Conservation (phyloP, 31 red algal genomes). For the Endocladia muricata region DNA sequence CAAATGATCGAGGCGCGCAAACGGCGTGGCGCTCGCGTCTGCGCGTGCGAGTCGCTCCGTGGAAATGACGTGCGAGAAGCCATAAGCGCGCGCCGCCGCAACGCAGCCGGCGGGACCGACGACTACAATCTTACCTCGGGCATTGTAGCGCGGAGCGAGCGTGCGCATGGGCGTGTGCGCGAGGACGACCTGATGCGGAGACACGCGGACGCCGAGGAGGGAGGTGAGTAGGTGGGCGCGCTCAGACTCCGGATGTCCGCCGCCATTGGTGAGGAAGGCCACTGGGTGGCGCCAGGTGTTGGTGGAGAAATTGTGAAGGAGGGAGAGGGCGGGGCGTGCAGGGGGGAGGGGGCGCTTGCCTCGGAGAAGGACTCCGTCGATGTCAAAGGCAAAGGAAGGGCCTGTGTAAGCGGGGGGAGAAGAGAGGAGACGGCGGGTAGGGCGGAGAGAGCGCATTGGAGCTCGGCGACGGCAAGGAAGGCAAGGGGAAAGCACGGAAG, state of each 20-base stretch:
- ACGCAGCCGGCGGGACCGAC: constrained; percentile 30
- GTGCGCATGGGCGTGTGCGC: constrained; percentile 62
- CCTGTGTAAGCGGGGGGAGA: background rate
- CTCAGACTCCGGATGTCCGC: constrained; percentile 55
- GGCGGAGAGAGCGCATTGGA: constrained; percentile 1
- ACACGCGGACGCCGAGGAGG: constrained; percentile 30
- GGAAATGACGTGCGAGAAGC: constrained; percentile 51
- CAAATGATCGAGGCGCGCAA: constrained; percentile 14
- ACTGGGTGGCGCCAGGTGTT: constrained; percentile 38
- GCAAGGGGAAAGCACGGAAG: too few relatives aligned
- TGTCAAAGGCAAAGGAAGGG: constrained; percentile 84
- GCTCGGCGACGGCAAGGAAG: background rate
- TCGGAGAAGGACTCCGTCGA: constrained; percentile 81
- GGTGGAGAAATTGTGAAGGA: constrained; percentile 12
- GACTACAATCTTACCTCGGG: constrained; percentile 4
- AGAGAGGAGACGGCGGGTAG: background rate
- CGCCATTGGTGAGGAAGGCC: constrained; percentile 79
- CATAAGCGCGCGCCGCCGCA: constrained; percentile 42
- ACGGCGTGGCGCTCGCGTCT: constrained; percentile 25
- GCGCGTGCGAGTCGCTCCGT: constrained; percentile 15
- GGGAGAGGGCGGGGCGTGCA: constrained; percentile 25
- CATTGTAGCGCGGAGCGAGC: constrained; percentile 1
- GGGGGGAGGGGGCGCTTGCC: constrained; percentile 43
- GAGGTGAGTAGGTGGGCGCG: constrained; percentile 56
- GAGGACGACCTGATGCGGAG: constrained; percentile 55